Evolutionary conservation across 192 early-diverging fungal species (phyloP).

Genomic region (Chytriomyces hyalinus): DNA sequence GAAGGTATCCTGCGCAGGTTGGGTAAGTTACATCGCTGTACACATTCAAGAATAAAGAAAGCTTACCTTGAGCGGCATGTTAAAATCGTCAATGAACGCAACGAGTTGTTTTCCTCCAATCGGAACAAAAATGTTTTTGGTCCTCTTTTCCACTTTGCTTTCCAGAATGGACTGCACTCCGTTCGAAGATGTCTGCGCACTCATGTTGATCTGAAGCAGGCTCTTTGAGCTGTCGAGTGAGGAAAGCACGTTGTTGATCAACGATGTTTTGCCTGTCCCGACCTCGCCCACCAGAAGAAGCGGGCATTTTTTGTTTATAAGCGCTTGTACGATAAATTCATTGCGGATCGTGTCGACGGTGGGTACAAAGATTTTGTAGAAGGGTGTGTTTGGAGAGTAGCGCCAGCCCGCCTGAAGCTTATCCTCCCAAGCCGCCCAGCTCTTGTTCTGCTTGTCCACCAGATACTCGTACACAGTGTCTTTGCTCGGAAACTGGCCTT

Average conservation of each 20-base stretch:
- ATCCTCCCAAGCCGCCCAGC: constrained; percentile 64
- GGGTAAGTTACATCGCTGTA: no score
- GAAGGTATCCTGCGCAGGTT: constrained; percentile 51
- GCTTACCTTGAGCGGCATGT: constrained; percentile 61
- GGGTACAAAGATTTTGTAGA: constrained; percentile 70
- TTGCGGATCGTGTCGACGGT: constrained; percentile 66
- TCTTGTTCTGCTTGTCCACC: constrained; percentile 61
- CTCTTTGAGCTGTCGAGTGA: constrained; percentile 45
- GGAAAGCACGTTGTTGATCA: constrained; percentile 58
- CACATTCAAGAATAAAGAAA: neutral
- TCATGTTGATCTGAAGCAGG: constrained; percentile 59
- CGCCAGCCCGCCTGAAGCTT: constrained; percentile 58
- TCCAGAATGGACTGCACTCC: constrained; percentile 61
- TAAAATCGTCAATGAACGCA: constrained; percentile 65
- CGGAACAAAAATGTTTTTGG: constrained; percentile 67
- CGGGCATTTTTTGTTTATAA: constrained; percentile 55
- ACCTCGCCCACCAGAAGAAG: constrained; percentile 62
- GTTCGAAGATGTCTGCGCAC: constrained; percentile 61
- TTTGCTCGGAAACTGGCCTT: constrained; percentile 66
- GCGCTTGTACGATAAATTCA: constrained; percentile 55
- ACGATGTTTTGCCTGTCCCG: constrained; percentile 64
- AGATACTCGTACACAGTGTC: constrained; percentile 66
- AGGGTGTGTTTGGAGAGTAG: constrained; percentile 52
- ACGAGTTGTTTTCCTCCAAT: constrained; percentile 61
- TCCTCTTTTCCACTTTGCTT: constrained; percentile 62